Base-by-base conservation (phyloP, 805 yeast genomes). In the Yamadazyma paraphyllophila region DNA sequence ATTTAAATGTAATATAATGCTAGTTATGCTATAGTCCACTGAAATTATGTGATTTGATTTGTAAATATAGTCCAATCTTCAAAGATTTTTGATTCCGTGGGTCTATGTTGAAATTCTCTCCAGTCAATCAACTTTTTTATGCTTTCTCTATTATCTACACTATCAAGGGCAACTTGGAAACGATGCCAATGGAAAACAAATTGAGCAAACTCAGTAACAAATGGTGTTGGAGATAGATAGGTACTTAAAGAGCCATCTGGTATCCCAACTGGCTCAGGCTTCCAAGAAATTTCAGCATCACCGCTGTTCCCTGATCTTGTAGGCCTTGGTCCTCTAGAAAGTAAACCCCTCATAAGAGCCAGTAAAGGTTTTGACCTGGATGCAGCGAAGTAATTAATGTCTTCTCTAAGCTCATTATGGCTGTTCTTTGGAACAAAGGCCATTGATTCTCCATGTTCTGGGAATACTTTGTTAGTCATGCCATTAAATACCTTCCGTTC, bases 321-420 rank as follows among this genome's bases (percentile, higher is more conserved):
- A 3, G 31, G 16, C 9, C 62, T 50, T 17, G 41, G 41, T 14
- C 40, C 46, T 43, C 71, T 50, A 4, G 48, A 46, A 4, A 45
- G 54, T 11, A 62, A 51, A 1, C 65, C 71, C 41, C 55, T 62
- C 1, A 65, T 17, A 31, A 57, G 55, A 44, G 61, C 58, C 1
- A 74, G 70, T 10, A 60, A 27, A 25, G 65, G 66, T 46, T 62
- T 66, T 3, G 71, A 59, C 39, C 75, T 53, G 0, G 75, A 66
- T 2, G 65, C 65, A 6, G 67, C 46, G 45, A 67, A 69, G 2
- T 52, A 53, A 9, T 48, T 47, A 2, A 47, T 41, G 8, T 41
- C 39, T 2, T 43, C 27, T 39, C 54, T 43, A 14, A 55, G 39
- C 33, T 50, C 43, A 38, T 56, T 54, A 27, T 39, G 39, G 8